A percentile compares a stretch with the other conserved stretches of the same genome.
Evolutionary conservation across 352 stramenopile species (phyloP).

Genomic region (Globisporangium splendens): DNA sequence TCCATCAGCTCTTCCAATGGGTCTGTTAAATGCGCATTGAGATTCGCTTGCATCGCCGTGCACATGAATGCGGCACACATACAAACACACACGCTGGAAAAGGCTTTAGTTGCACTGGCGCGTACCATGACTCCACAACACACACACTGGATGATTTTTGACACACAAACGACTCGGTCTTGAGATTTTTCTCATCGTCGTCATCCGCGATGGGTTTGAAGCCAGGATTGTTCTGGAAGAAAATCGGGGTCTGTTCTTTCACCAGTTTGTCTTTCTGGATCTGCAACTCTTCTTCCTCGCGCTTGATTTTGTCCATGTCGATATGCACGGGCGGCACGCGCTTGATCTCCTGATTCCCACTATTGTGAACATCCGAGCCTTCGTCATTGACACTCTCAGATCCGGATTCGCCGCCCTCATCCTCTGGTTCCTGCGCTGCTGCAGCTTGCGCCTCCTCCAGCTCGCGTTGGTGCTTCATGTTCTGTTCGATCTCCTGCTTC

Average conservation of each 20-base stretch:
- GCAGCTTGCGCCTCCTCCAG: constrained; percentile 19
- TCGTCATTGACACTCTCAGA: constrained; percentile 29
- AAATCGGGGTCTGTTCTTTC: constrained; percentile 53
- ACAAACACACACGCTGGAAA: constrained; percentile 2
- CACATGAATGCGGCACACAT: not conserved
- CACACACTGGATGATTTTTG: constrained; percentile 63
- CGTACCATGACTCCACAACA: not conserved
- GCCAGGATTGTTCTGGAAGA: constrained; percentile 71
- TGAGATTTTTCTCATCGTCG: constrained; percentile 29
- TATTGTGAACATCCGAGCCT: constrained; percentile 45
- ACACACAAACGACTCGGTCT: constrained; percentile 58
- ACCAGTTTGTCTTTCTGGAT: constrained; percentile 52
- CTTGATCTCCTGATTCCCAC: constrained; percentile 32
- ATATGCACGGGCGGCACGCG: constrained; percentile 30
- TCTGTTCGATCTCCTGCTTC: constrained; percentile 26
- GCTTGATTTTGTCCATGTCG: constrained; percentile 28
- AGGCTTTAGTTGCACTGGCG: not conserved
- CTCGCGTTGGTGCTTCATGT: constrained; percentile 18
- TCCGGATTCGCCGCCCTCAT: not conserved
- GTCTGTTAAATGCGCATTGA: constrained; percentile 76
- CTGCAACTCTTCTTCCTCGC: constrained; percentile 44
- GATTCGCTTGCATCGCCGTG: constrained; percentile 59
- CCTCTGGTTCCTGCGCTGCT: constrained; percentile 8
- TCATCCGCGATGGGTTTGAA: constrained; percentile 47
- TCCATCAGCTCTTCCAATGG: constrained; percentile 79